Evolutionary conservation across 2,329 filamentous ascomycete species (phyloP), one percentile per base, ranked within the genome.

Genomic region (Incumbomyces delicatus): DNA sequence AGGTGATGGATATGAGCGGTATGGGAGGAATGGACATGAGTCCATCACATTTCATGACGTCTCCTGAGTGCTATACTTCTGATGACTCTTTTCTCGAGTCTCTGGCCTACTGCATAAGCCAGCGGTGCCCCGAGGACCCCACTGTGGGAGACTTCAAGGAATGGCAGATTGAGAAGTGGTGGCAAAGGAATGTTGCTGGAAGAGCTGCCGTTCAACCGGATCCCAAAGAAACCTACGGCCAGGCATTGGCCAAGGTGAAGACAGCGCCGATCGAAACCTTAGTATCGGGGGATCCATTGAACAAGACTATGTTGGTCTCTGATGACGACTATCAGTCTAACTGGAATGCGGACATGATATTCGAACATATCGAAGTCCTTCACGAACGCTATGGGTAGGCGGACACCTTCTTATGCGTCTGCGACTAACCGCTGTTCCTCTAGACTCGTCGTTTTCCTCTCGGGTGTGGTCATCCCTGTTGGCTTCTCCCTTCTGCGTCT

Each of bases 141-240:
- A 46, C 22, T 18, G 43, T 35, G 8, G 31, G 33, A 22, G 29
- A 40, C 7, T 12, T 42, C 7, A 33, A 41, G 37, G 27, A 32
- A 12, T 47, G 44, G 44, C 16, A 58, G 1, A 37, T 61, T 16
- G 51, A 57, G 32, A 41, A 52, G 10, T 61, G 58, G 58, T 35
- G 33, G 33, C 16, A 35, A 6, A 35, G 12, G 31, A 53, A 63
- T 17, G 60, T 57, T 17, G 20, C 40, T 31, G 46, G 38, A 1
- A 37, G 14, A 16, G 33, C 17, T 13, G 39, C 29, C 22, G 41
- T 18, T 2, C 46, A 44, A n/a, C 31, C 40, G 2, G 40, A 43
- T 7, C 46, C 46, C 2, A 48, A 35, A 12, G 13, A 17, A 17
- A 35, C 33, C 4, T 35, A 35, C 12, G 6, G 16, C 4, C 13